Base-by-base conservation (phyloP, 805 yeast genomes). In the Lipomyces oligophaga region DNA sequence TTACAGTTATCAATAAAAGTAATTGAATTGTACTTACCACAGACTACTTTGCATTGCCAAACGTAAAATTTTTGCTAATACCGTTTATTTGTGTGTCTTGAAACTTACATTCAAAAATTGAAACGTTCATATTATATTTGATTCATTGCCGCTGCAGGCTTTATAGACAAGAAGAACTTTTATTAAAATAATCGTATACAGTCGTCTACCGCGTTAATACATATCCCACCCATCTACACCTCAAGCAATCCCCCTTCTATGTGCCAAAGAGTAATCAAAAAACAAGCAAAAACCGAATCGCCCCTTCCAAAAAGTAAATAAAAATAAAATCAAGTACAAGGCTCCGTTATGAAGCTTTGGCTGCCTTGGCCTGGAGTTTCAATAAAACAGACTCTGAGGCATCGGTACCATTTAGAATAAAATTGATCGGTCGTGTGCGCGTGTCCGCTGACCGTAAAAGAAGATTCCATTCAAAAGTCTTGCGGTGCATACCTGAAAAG, bases 401-500 rank as follows among this genome's bases (percentile, higher is more conserved):
- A 38, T 48, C 48, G 5, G 49, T 8, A 16, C 36, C 37, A 5
- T 28, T 39, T 3, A 51, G 34, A n/a, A 30, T 34, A n/a, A 51
- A 30, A 6, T 10, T 24, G 6, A 48, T 5, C 3, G 35, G 40
- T 15, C 16, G 5, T 8, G 19, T 25, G 3, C 56, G 40, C 5
- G 47, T 38, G 16, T 44, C 53, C 18, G 42, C 28, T 5, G 56
- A 46, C 13, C 45, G 38, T 18, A 39, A 39, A 13, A 52, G 38
- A 5, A 52, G 26, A 2, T 24, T 24, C 56, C 56, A 52, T 10
- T 52, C 56, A 5, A 45, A 21, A 10, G 20, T 19, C 25, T 40
- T 43, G 15, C 56, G 49, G 20, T 28, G 11, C 32, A 41, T 15
- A 28, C 50, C 54, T 2, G 44, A 18, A n/a, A 52, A 21, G 16